Percentiles rank a stretch among this genome's conserved stretches.
Conservation (phyloP, 78 protist genomes). For the Emiliania huxleyi region DNA sequence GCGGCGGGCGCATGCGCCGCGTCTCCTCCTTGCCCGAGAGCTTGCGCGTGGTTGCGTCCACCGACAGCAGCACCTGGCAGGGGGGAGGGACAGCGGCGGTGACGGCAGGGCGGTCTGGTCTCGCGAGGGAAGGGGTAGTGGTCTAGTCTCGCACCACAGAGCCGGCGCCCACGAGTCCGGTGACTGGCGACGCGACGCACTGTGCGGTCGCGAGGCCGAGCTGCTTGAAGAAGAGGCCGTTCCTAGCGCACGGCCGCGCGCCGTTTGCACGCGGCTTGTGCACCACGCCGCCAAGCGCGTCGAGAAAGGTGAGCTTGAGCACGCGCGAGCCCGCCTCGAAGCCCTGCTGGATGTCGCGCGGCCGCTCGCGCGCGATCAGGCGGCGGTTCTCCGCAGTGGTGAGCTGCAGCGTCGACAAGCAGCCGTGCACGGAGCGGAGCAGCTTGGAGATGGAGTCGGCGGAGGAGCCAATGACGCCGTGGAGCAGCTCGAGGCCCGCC, state of each 20-base stretch:
- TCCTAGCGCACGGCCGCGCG: background rate
- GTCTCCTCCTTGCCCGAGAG: background rate
- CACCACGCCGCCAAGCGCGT: background rate
- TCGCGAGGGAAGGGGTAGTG: no score
- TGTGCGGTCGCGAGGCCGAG: background rate
- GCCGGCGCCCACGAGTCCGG: background rate
- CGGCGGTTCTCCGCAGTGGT: background rate
- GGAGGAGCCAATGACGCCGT: background rate
- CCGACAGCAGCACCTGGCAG: background rate
- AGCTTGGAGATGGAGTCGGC: background rate
- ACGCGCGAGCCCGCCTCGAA: background rate
- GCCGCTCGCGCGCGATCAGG: background rate
- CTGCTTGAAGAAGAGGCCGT: background rate
- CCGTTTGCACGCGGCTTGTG: background rate
- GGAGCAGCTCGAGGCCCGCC: background rate
- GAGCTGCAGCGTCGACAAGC: background rate
- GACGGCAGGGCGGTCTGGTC: no score
- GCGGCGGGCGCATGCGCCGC: background rate
- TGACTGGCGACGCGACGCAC: background rate
- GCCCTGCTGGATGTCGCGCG: background rate
- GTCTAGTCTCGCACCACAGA: no score
- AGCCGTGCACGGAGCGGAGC: background rate
- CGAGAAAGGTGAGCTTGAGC: background rate
- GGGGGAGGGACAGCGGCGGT: no score
- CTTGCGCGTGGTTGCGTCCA: background rate